Base-by-base conservation (phyloP, 1,284 basidiomycete species). In the Trametes sp. region DNA sequence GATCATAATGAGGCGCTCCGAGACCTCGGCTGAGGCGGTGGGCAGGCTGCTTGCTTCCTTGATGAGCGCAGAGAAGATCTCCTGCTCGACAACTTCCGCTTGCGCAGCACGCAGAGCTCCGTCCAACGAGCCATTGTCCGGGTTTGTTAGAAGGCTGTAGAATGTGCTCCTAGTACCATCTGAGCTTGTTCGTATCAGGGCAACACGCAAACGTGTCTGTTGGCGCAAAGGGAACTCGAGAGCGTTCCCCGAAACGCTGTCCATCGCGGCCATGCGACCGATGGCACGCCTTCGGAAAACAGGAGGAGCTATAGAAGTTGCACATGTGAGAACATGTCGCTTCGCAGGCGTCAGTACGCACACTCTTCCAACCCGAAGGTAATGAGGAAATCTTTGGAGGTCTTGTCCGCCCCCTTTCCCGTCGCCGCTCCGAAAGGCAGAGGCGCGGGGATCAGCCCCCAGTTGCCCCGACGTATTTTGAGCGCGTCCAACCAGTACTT, bases 341-440 rank as follows among this genome's bases (percentile, higher is more conserved):
- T 56, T 48, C 2, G 16, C 23, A 38, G 24, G 38, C 13, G 31
- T 46, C 45, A 28, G 11, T 48, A 68, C 70, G 31, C 65, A 93
- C 92, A 90, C 79, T 91, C 88, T 76, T 93, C 92, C 6, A 94
- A 75, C 11, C 90, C 90, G 68, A 87, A 93, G 1, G 89, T 88
- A 57, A 94, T 81, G 41, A 91, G 75, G 70, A 94, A 92, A 69
- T 94, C 92, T 66, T 87, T 92, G 0, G 89, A 85, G 1, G 92
- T 88, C 74, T 84, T 88, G 70, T 93, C 91, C 14, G 88, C 84
- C 33, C 89, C 88, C 74, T 90, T 90, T 11, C 89, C 90, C 0
- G 80, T 86, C 0, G 86, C 78, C 28, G 87, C 82, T 41, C 89
- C 90, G 50, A 80, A 77, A 6, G 90, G 91, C 44, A 92, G 80